These are phyloP conservation scores for Talaromyces sp. DNA, from an alignment of 2,329 filamentous ascomycete genomes.

Conservation along the genomic window DNA sequence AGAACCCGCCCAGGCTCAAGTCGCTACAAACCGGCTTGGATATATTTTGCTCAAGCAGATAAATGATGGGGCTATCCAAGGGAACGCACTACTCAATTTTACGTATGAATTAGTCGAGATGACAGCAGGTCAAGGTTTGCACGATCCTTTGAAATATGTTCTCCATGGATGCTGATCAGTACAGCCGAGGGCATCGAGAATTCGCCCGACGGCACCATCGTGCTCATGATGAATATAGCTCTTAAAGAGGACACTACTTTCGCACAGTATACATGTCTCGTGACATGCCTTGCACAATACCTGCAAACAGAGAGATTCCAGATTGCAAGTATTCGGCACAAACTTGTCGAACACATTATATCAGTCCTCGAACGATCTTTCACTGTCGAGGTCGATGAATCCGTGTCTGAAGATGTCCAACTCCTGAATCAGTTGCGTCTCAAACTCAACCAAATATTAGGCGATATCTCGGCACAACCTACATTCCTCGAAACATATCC, in stretches of 20 bases:
- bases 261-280: slow-evolving; percentile 32
- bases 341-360: slow-evolving; percentile 32
- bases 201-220: slow-evolving; percentile 35
- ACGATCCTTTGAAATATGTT: neutral
- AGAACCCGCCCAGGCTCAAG: slow-evolving; percentile 41
- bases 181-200: slow-evolving; percentile 34
- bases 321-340: slow-evolving; percentile 32
- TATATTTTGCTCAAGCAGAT: slow-evolving; percentile 39
- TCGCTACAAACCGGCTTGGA: slow-evolving; percentile 34
- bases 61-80: slow-evolving; percentile 30
- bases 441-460: slow-evolving; percentile 40
- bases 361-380: slow-evolving; percentile 33
- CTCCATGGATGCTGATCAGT: neutral
- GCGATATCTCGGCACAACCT: slow-evolving; percentile 39
- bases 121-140: slow-evolving; percentile 38
- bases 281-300: slow-evolving; percentile 33
- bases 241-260: slow-evolving; percentile 26
- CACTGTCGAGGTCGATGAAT: slow-evolving; percentile 25
- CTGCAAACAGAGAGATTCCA: slow-evolving; percentile 41
- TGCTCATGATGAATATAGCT: slow-evolving; percentile 34
- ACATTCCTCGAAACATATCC: slow-evolving; percentile 39
- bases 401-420: slow-evolving; percentile 34
- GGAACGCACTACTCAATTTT: slow-evolving; percentile 35
- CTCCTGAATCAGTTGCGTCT: slow-evolving; percentile 34
- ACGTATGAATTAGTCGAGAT: slow-evolving; percentile 41